Evolutionary conservation across 306 rosid species (phyloP).

Genomic region (Acacia crassicarpa): DNA sequence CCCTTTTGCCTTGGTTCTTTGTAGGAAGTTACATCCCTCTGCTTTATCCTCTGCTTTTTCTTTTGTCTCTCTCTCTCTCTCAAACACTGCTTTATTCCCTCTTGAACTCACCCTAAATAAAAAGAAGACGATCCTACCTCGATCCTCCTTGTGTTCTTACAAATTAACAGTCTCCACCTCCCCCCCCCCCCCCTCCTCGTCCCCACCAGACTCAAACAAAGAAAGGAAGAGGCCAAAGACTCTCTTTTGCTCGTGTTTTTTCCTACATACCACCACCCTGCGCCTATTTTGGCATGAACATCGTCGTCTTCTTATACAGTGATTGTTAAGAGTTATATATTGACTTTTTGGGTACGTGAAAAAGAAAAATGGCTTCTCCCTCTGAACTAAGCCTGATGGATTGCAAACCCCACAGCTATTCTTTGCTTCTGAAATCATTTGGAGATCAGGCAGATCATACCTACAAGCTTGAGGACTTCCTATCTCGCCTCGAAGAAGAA

Average conservation of each 20-base stretch:
- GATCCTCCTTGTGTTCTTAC: slow-evolving; percentile 77
- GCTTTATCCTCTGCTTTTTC: slow-evolving; percentile 48
- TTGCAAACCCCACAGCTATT: slow-evolving; percentile 79
- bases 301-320: slow-evolving; percentile 28
- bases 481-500: slow-evolving; percentile 86
- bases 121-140: slow-evolving; percentile 78
- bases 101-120: slow-evolving; percentile 65
- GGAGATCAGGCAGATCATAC: slow-evolving; percentile 66
- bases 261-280: slow-evolving; percentile 48
- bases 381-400: slow-evolving; percentile 73
- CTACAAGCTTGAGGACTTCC: slow-evolving; percentile 80
- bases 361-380: slow-evolving; percentile 68
- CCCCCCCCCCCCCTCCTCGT: slow-evolving; percentile 38
- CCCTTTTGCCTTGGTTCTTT: slow-evolving; percentile 66
- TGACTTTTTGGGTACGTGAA: slow-evolving; percentile 1
- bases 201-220: slow-evolving; percentile 37
- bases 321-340: neutral
- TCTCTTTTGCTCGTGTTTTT: slow-evolving; percentile 73
- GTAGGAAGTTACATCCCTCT: slow-evolving; percentile 88
- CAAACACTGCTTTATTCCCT: slow-evolving; percentile 81
- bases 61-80: slow-evolving; percentile 39
- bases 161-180: slow-evolving; percentile 37
- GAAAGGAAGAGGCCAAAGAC: slow-evolving; percentile 76
- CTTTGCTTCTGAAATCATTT: slow-evolving; percentile 80
- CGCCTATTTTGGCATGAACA: slow-evolving; percentile 50